Conservation (phyloP, 768 basidiomycete genomes). For the Hirschioporus abietinus region DNA sequence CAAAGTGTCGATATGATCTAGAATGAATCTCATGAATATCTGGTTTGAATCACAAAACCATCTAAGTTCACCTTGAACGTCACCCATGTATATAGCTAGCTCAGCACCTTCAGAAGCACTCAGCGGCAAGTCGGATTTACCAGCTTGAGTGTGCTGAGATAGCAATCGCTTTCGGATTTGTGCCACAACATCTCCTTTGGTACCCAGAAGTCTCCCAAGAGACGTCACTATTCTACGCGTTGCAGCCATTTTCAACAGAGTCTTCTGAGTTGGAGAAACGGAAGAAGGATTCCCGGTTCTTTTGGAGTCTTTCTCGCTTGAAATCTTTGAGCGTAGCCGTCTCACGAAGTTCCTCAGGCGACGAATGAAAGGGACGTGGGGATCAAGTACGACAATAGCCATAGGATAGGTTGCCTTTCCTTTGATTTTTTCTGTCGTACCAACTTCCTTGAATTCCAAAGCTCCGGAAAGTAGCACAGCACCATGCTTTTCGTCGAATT, state of each 20-base stretch:
- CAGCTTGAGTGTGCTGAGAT: constrained; percentile 22
- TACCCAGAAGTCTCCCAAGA: constrained; percentile 64
- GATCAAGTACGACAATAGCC: neutral
- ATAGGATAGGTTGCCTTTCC: neutral
- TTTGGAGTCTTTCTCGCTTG: neutral
- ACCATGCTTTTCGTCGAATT: neutral
- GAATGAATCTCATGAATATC: constrained; percentile 2
- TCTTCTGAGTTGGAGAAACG: constrained; percentile 30
- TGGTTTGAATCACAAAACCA: neutral
- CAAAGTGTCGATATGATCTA: constrained; percentile 87
- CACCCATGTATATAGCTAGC: constrained; percentile 83
- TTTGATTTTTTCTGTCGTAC: neutral
- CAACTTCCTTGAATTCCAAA: neutral
- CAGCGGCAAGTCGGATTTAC: constrained; percentile 29
- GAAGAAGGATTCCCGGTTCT: neutral
- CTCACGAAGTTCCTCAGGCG: neutral
- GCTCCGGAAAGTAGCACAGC: neutral
- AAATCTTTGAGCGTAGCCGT: neutral
- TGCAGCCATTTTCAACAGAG: constrained; percentile 73
- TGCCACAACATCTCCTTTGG: constrained; percentile 79
- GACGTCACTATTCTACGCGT: constrained; percentile 76
- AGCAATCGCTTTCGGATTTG: constrained; percentile 72
- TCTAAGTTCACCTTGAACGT: constrained; percentile 72
- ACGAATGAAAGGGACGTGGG: neutral
- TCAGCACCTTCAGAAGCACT: constrained; percentile 50